These are phyloP conservation scores for Claviceps citrina DNA, from an alignment of 2,329 filamentous ascomycete species.

Conservation along the genomic window DNA sequence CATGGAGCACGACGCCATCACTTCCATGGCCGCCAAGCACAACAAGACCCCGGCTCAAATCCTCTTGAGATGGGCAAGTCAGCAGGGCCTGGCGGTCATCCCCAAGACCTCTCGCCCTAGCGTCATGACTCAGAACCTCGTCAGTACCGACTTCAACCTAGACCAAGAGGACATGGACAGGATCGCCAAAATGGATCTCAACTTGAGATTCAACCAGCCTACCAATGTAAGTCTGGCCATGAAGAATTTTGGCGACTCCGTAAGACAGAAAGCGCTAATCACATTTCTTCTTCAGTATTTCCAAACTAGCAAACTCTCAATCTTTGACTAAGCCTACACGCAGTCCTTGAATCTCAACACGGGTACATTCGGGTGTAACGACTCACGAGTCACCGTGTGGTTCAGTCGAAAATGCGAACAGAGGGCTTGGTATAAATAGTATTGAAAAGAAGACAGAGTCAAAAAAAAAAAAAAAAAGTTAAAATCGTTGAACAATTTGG, in stretches of 20 bases:
- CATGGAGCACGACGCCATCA: conserved; percentile 54
- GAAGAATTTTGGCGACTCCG: not conserved
- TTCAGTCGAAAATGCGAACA: not conserved
- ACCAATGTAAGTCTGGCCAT: conserved; percentile 42
- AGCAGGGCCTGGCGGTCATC: conserved; percentile 66
- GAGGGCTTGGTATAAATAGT: not conserved
- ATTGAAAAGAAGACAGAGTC: no score
- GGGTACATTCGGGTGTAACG: not conserved
- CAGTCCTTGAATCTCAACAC: not conserved
- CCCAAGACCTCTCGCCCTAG: conserved; percentile 51
- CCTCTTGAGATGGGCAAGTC: conserved; percentile 74
- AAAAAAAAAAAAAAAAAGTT: no score
- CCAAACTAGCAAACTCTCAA: conserved; percentile 2
- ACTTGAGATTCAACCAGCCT: conserved; percentile 65
- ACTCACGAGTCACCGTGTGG: not conserved
- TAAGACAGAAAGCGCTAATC: not conserved
- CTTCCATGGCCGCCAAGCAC: conserved; percentile 50
- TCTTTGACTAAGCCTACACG: conserved; percentile 1
- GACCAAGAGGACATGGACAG: conserved; percentile 48
- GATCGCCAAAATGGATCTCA: conserved; percentile 49
- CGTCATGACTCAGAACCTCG: conserved; percentile 49
- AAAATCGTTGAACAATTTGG: not conserved
- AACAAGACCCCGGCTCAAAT: conserved; percentile 33
- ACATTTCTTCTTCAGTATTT: conserved; percentile 1
- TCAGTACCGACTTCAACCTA: conserved; percentile 51